Evolutionary conservation across 306 rosid species (phyloP).

Genomic region (Gleditsia sinensis): DNA sequence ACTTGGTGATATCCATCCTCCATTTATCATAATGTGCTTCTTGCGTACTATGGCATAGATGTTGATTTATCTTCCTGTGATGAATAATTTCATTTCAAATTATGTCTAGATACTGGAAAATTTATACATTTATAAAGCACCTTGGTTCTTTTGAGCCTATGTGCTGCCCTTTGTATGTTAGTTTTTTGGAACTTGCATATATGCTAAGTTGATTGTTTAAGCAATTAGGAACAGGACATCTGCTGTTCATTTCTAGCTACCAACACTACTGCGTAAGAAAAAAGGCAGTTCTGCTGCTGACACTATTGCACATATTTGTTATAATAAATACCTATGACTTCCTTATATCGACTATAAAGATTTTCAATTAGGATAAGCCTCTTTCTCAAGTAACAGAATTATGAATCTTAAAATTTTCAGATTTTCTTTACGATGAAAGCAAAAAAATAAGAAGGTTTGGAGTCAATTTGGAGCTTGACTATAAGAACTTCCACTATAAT

Average conservation of each 20-base stretch:
- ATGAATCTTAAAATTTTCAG: not conserved
- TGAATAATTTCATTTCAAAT: constrained; percentile 2
- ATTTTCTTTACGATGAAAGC: not conserved
- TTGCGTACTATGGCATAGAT: not conserved
- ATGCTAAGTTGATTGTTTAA: not conserved
- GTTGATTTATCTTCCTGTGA: constrained; percentile 1
- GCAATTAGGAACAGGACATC: not conserved
- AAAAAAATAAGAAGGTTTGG: not conserved
- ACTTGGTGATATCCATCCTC: not conserved
- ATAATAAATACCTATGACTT: not conserved
- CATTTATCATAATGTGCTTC: constrained; percentile 3
- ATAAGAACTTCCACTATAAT: not conserved
- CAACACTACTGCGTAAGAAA: not conserved
- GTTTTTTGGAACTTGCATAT: constrained; percentile 11
- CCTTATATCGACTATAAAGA: not conserved
- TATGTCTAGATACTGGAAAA: not conserved
- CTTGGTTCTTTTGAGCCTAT: not conserved
- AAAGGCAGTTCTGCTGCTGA: not conserved
- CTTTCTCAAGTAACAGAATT: not conserved
- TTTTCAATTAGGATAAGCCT: not conserved
- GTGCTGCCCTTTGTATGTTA: not conserved
- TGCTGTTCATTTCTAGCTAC: not conserved
- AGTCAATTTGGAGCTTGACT: not conserved
- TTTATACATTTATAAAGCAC: not conserved
- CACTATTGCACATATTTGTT: not conserved